These are phyloP conservation scores for Aspergillus campestris DNA, from an alignment of 495 filamentous ascomycete genomes.

Conservation along the genomic window DNA sequence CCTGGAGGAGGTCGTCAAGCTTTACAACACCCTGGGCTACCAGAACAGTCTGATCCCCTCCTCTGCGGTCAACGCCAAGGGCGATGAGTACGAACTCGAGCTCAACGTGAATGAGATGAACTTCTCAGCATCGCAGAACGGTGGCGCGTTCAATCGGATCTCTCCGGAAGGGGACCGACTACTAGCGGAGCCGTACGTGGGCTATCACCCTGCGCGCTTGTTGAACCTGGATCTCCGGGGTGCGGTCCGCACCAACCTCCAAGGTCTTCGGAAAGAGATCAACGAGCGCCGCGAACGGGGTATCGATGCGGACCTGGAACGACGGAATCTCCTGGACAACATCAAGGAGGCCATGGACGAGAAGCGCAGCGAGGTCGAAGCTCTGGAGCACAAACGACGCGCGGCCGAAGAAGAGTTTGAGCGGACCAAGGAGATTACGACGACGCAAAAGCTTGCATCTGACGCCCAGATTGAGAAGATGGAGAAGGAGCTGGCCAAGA, in stretches of 20 bases:
- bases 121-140: slow-evolving; percentile 67
- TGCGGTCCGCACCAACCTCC: slow-evolving; percentile 67
- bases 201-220: slow-evolving; percentile 82
- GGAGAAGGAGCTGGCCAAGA: slow-evolving; percentile 93
- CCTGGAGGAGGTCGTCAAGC: slow-evolving; percentile 74
- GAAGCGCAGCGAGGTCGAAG: slow-evolving; percentile 83
- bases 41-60: slow-evolving; percentile 83
- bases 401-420: slow-evolving; percentile 91
- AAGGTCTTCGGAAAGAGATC: slow-evolving; percentile 75
- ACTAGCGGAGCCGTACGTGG: slow-evolving; percentile 68
- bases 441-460: slow-evolving; percentile 73
- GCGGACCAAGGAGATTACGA: slow-evolving; percentile 81
- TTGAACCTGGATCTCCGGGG: slow-evolving; percentile 80
- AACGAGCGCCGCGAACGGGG: slow-evolving; percentile 72
- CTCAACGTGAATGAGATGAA: slow-evolving; percentile 68
- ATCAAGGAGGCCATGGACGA: slow-evolving; percentile 94
- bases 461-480: slow-evolving; percentile 96
- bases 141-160: slow-evolving; percentile 42
- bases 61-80: slow-evolving; percentile 76
- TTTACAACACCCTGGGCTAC: slow-evolving; percentile 89
- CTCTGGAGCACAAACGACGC: slow-evolving; percentile 74
- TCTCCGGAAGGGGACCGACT: slow-evolving; percentile 54
- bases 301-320: slow-evolving; percentile 81
- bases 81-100: slow-evolving; percentile 70
- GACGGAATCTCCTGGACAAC: slow-evolving; percentile 82